phyloP scores from a whole-genome alignment of 129 eudicot genomes.

The Centella asiatica region DNA sequence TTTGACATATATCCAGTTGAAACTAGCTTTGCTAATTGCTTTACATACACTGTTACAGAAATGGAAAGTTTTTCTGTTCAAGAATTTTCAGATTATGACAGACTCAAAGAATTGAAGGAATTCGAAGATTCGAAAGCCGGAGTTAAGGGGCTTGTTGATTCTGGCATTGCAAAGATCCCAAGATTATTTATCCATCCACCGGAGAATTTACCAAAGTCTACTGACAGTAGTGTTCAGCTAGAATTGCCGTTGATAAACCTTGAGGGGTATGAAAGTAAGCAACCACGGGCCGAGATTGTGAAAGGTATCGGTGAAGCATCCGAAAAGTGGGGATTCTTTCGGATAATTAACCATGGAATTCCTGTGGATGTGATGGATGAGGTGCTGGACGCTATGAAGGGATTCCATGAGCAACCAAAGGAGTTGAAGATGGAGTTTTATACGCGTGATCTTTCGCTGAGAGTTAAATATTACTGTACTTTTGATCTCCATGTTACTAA shows the following conservation, averaged over 20 bases:
- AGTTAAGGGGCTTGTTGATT: constrained; percentile 18
- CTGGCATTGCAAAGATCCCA: constrained; percentile 14
- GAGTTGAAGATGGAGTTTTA: constrained; percentile 8
- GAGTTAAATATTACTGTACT: neutral
- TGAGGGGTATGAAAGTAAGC: neutral
- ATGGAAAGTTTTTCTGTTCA: neutral
- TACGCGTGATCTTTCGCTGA: neutral
- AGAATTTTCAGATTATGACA: neutral
- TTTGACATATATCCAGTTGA: neutral
- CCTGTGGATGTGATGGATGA: neutral
- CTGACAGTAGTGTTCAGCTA: neutral
- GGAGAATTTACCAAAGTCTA: neutral
- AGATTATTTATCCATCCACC: constrained; percentile 11
- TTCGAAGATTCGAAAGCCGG: constrained; percentile 18
- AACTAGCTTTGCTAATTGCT: neutral
- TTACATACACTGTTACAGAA: neutral
- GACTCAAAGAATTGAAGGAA: neutral
- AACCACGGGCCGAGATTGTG: neutral
- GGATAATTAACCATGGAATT: constrained; percentile 1
- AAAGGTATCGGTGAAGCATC: neutral
- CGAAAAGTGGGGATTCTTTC: neutral
- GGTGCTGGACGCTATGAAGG: neutral
- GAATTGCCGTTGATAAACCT: neutral
- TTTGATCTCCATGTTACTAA: neutral
- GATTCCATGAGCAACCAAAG: constrained; percentile 7